A percentile compares a stretch with the other conserved stretches of the same genome.
These are phyloP conservation scores for Naganishia friedmannii DNA, from an alignment of 768 basidiomycete species.

Conservation along the genomic window DNA sequence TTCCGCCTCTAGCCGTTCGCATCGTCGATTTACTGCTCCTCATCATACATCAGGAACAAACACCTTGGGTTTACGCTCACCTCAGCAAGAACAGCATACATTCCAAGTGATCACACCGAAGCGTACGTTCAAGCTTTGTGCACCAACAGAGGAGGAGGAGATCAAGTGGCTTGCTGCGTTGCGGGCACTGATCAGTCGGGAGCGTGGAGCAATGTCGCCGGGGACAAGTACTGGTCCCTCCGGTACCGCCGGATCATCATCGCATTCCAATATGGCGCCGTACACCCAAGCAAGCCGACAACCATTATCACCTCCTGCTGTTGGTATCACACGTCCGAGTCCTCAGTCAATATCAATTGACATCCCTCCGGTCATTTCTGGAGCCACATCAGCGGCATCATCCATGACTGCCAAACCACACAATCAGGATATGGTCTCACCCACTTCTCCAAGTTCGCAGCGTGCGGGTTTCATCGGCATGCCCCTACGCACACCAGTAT, in stretches of 20 bases:
- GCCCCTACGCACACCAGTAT: background rate
- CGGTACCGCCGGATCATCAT: slow-evolving; percentile 4
- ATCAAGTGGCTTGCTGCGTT: slow-evolving; percentile 97
- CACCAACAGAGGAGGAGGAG: slow-evolving; percentile 95
- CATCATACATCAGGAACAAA: background rate
- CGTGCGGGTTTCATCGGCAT: background rate
- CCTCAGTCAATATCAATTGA: slow-evolving; percentile 1
- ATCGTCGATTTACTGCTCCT: background rate
- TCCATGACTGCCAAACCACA: background rate
- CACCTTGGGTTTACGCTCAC: background rate
- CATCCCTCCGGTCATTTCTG: background rate
- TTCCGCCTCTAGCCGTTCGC: background rate
- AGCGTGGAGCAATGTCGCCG: slow-evolving; percentile 44
- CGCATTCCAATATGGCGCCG: slow-evolving; percentile 11
- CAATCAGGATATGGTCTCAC: background rate
- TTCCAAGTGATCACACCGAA: slow-evolving; percentile 98
- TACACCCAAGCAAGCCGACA: slow-evolving; percentile 2
- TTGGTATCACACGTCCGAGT: slow-evolving; percentile 13
- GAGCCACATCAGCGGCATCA: background rate
- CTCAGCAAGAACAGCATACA: slow-evolving; percentile 57
- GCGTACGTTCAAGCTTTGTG: slow-evolving; percentile 80
- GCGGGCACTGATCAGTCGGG: slow-evolving; percentile 71
- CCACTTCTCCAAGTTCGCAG: background rate
- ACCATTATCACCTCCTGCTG: slow-evolving; percentile 4
- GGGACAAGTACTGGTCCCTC: background rate